Evolutionary conservation across 805 yeast genomes (phyloP).

Genomic region (Tetrapisispora arboricola): DNA sequence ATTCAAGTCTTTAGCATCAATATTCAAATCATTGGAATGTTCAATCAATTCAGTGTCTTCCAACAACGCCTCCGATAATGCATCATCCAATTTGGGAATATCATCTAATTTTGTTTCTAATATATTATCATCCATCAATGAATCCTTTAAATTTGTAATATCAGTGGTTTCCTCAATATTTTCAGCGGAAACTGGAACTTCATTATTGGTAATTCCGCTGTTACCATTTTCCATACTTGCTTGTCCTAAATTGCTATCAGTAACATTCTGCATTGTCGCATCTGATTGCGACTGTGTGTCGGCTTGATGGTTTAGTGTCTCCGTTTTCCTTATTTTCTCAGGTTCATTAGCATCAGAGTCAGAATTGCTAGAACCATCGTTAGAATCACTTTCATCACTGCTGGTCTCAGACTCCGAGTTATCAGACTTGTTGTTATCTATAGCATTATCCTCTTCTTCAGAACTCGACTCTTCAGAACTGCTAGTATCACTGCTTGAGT

Average conservation of each 20-base stretch:
- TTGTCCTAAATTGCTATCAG: neutral
- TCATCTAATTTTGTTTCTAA: neutral
- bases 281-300: neutral
- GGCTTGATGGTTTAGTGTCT: neutral
- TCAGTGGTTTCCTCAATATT: too few relatives aligned
- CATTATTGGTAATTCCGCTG: neutral
- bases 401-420: constrained; percentile 31
- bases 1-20: neutral
- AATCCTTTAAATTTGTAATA: too few relatives aligned
- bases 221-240: neutral
- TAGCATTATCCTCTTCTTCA: constrained; percentile 12
- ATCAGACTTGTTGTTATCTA: constrained; percentile 28
- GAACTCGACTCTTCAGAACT: constrained; percentile 28
- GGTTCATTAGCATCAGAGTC: constrained; percentile 2
- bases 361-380: constrained; percentile 22
- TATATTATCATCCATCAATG: neutral
- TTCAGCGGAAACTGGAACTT: neutral
- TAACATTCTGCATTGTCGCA: neutral
- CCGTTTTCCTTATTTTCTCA: constrained; percentile 4
- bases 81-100: neutral
- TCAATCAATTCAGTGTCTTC: neutral
- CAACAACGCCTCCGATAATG: neutral
- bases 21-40: neutral
- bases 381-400: constrained; percentile 40
- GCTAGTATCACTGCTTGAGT: constrained; percentile 35